phyloP scores from a whole-genome alignment of 164 flowering plant species.

The Annona squamosa region DNA sequence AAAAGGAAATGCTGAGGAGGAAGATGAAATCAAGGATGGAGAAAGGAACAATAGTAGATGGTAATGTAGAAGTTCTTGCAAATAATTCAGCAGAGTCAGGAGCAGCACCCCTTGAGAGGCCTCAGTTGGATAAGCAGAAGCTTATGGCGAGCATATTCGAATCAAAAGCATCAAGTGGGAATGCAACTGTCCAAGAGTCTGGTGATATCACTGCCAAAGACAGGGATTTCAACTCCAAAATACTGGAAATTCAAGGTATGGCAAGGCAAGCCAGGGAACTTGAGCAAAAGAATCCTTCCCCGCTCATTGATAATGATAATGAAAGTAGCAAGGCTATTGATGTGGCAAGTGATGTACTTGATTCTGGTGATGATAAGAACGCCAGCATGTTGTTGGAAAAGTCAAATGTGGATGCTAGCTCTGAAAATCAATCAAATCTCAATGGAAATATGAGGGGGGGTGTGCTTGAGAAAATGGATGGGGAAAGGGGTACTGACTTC shows the following conservation, averaged over 20 bases:
- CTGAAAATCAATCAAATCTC: not conserved
- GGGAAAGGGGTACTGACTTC: slow-evolving; percentile 6
- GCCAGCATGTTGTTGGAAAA: not conserved
- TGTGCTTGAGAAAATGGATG: slow-evolving; percentile 7
- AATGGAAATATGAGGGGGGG: slow-evolving; percentile 5
- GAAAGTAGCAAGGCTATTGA: not conserved
- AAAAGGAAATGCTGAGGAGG: slow-evolving; percentile 80
- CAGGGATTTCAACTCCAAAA: slow-evolving; percentile 26
- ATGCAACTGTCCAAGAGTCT: slow-evolving; percentile 17
- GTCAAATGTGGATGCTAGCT: not conserved
- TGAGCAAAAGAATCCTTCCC: slow-evolving; percentile 26
- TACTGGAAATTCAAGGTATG: slow-evolving; percentile 58
- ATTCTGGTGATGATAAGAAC: not conserved
- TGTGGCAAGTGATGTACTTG: not conserved
- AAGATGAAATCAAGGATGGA: slow-evolving; percentile 57
- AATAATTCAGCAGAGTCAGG: slow-evolving; percentile 11
- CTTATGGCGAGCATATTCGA: slow-evolving; percentile 42
- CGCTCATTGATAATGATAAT: slow-evolving; percentile 21
- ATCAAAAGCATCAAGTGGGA: slow-evolving; percentile 25
- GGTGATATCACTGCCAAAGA: slow-evolving; percentile 8
- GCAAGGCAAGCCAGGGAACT: slow-evolving; percentile 49
- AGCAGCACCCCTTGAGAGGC: slow-evolving; percentile 32
- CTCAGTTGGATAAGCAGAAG: slow-evolving; percentile 58
- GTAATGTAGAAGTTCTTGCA: slow-evolving; percentile 36
- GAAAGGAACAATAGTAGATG: slow-evolving; percentile 41